phyloP scores from a whole-genome alignment of 192 early-diverging fungal species.

The Coemansia sp. region DNA sequence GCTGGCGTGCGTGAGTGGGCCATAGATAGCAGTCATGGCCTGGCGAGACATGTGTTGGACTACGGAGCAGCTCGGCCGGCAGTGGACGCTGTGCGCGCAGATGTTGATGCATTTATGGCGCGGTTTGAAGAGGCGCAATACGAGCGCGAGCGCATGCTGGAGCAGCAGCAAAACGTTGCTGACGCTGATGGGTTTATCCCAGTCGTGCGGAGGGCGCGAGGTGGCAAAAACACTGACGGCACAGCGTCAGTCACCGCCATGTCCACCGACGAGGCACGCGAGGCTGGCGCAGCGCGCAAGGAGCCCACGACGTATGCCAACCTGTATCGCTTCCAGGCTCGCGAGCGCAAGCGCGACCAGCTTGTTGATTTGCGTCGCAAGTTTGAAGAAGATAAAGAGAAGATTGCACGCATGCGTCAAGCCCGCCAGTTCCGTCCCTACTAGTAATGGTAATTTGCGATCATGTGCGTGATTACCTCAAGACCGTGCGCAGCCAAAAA shows the following conservation, averaged over 20 bases:
- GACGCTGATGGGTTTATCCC: conserved; percentile 94
- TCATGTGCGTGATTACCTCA: not conserved
- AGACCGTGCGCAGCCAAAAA: conserved; percentile 19
- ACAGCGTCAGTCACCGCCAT: conserved; percentile 63
- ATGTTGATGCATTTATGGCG: conserved; percentile 75
- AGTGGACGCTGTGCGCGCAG: conserved; percentile 56
- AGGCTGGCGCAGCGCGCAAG: conserved; percentile 69
- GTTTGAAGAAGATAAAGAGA: conserved; percentile 91
- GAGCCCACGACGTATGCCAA: conserved; percentile 70
- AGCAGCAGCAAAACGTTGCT: conserved; percentile 73
- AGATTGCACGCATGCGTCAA: conserved; percentile 79
- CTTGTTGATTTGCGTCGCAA: conserved; percentile 84
- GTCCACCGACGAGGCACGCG: conserved; percentile 59
- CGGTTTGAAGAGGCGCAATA: conserved; percentile 79
- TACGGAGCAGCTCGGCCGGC: conserved; percentile 48
- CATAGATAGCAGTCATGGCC: conserved; percentile 23
- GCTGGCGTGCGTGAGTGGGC: conserved; percentile 48
- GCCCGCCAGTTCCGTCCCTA: conserved; percentile 86
- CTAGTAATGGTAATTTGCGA: conserved; percentile 44
- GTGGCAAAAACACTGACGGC: conserved; percentile 74
- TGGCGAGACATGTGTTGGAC: conserved; percentile 46
- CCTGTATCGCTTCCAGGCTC: conserved; percentile 97
- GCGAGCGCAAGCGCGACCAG: conserved; percentile 89
- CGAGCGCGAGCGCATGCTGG: conserved; percentile 65
- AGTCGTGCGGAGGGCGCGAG: conserved; percentile 70